A percentile compares a stretch with the other conserved stretches of the same genome.
These are phyloP conservation scores for Penicillium maclennaniae DNA, from an alignment of 495 filamentous ascomycete genomes.

Conservation along the genomic window DNA sequence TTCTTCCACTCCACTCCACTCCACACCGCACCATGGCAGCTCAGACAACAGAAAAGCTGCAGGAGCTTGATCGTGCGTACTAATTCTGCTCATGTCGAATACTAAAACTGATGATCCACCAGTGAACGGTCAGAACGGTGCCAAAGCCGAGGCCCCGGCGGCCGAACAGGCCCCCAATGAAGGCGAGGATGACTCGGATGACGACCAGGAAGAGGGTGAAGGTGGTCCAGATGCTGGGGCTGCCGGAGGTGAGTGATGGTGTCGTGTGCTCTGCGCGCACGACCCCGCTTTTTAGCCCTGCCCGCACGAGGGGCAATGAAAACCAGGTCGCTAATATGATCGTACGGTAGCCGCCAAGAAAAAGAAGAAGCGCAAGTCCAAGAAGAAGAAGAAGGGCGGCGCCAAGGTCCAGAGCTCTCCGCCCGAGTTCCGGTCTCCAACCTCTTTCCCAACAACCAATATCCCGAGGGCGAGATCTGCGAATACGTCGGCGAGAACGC, in stretches of 20 bases:
- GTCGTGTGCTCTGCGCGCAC: not conserved
- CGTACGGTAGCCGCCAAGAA: conserved; percentile 55
- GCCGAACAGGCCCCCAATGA: conserved; percentile 38
- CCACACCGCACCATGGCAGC: conserved; percentile 47
- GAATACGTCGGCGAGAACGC: conserved; percentile 73
- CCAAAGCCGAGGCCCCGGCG: conserved; percentile 39
- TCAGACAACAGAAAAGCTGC: conserved; percentile 47
- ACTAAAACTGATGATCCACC: conserved; percentile 21
- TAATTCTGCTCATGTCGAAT: not conserved
- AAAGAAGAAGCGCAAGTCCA: conserved; percentile 76
- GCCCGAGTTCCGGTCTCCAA: conserved; percentile 67
- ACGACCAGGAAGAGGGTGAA: conserved; percentile 52
- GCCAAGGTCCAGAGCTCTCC: conserved; percentile 73
- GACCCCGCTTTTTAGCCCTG: conserved; percentile 1
- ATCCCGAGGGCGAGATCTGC: conserved; percentile 77
- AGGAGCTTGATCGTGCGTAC: conserved; percentile 49
- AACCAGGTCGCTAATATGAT: conserved; percentile 6
- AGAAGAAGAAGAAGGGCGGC: conserved; percentile 65
- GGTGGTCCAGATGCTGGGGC: conserved; percentile 38
- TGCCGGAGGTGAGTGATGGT: conserved; percentile 37
- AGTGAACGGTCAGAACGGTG: conserved; percentile 51
- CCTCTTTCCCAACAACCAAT: conserved; percentile 70
- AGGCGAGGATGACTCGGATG: conserved; percentile 65
- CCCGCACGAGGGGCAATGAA: not conserved
- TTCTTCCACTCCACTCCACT: conserved; percentile 11